Base-by-base conservation (phyloP, 306 rosid genomes). In the Mucuna pruriens region DNA sequence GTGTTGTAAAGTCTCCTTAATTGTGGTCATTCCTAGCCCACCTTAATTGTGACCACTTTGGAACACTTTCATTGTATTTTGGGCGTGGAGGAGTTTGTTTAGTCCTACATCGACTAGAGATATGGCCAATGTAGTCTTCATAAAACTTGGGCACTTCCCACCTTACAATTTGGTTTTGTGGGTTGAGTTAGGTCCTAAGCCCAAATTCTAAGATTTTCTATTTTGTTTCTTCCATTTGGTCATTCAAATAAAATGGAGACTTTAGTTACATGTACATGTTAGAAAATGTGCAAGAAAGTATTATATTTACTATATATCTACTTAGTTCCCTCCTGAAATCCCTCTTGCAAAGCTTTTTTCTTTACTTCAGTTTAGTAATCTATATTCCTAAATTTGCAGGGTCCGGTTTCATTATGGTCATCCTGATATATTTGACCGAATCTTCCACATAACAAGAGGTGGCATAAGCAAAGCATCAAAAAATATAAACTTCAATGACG, bases 341-440 rank as follows among this genome's bases (percentile, higher is more conserved):
- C 74, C 67, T 44, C 4, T 36, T n/a, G n/a, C 44, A 15, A 62
- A 62, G 7, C 12, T n/a, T 78, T 65, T 60, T 40, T 22, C 15
- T 8, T 36, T 26, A 55, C 73, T 61, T 74, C 34, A n/a, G n/a
- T n/a, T n/a, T n/a, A 51, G 57, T 66, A 60, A 74, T 69, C 57
- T 7, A 26, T 42, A 26, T 77, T 76, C 65, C 60, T 74, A 58
- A 64, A 83, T 82, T 82, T 72, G 58, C 92, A 95, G 99, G 90
- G 98, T 95, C 31, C 93, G 99, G 44, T 95, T 95, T 86, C 99
- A 95, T 87, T 95, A 95, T 81, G 99, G 99, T 31, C 99, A 95
- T 90, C 99, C 99, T 10, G 98, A 93, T 89, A 90, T 95, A 87
- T 95, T 93, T 86, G 99, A 95, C 77, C 85, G 99, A 93, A 79